Evolutionary conservation across 2,329 filamentous ascomycete genomes (phyloP).

Genomic region (Pyrenophora tritici-repentis): DNA sequence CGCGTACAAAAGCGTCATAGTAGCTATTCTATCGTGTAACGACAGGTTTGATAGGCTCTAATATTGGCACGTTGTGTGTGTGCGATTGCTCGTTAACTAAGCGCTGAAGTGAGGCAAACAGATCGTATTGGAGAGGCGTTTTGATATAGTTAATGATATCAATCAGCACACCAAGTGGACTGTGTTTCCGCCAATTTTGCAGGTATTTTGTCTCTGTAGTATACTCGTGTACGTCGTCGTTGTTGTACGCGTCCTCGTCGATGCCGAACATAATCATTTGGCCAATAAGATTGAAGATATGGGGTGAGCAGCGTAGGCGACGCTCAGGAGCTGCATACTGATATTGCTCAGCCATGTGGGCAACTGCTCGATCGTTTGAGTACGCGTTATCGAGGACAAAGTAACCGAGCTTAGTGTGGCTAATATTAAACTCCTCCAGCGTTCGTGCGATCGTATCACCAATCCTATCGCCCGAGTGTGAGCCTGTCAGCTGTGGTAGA

Average conservation of each 20-base stretch:
- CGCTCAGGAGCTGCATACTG: not conserved
- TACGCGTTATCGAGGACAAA: not conserved
- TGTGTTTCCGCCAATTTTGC: not conserved
- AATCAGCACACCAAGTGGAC: constrained; percentile 1
- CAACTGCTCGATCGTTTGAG: not conserved
- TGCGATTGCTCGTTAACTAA: not conserved
- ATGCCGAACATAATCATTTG: not conserved
- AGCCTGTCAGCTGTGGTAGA: constrained; percentile 5
- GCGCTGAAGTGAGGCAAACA: constrained; percentile 1
- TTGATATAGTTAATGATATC: constrained; percentile 3
- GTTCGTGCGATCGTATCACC: not conserved
- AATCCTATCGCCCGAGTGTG: constrained; percentile 5
- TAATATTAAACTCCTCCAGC: not conserved
- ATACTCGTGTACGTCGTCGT: not conserved
- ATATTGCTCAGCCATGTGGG: no score
- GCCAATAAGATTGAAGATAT: not conserved
- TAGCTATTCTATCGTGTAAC: not conserved
- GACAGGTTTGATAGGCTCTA: constrained; percentile 1
- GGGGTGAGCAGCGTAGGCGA: constrained; percentile 3
- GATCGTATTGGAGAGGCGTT: constrained; percentile 1
- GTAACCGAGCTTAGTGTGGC: not conserved
- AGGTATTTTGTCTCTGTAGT: not conserved
- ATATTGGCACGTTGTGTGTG: not conserved
- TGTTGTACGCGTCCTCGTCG: constrained; percentile 1
- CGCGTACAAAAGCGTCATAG: not conserved